These are phyloP conservation scores for Cenchrus fungigraminus DNA, from an alignment of 176 grass and related monocot genomes.

Conservation along the genomic window DNA sequence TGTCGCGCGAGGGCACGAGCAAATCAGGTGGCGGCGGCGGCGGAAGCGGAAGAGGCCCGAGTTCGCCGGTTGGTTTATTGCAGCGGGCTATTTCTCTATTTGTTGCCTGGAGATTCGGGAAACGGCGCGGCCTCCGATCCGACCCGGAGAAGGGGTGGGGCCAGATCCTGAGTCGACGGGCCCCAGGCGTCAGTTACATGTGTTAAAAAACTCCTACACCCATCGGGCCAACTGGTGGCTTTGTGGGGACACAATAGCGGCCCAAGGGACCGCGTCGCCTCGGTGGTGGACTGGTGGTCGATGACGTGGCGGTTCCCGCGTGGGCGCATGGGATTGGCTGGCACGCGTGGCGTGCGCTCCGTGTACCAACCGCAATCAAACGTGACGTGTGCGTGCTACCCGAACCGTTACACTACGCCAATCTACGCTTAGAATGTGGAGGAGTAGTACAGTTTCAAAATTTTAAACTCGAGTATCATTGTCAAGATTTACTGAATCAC, in stretches of 20 bases:
- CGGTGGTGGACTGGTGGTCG: background rate
- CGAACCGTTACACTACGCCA: background rate
- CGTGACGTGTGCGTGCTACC: conserved; percentile 20
- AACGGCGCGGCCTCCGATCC: background rate
- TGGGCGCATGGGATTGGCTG: conserved; percentile 17
- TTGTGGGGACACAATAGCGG: background rate
- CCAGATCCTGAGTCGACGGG: background rate
- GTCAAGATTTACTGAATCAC: background rate
- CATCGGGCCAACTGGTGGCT: background rate
- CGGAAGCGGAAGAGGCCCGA: background rate
- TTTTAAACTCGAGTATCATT: background rate
- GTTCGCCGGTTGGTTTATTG: background rate
- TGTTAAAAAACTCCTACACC: background rate
- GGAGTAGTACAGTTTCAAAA: background rate
- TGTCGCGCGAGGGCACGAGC: background rate
- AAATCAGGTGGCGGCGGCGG: conserved; percentile 1
- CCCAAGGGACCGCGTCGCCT: background rate
- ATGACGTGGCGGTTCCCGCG: conserved; percentile 12
- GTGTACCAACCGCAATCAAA: background rate
- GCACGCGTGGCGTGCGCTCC: conserved; percentile 32
- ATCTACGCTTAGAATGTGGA: background rate
- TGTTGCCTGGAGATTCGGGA: conserved; percentile 18
- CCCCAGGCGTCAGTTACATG: background rate
- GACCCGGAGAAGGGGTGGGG: too few species aligned
- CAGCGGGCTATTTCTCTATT: background rate